Evolutionary conservation across 306 rosid genomes (phyloP).

Genomic region (Lathyrus aphaca): DNA sequence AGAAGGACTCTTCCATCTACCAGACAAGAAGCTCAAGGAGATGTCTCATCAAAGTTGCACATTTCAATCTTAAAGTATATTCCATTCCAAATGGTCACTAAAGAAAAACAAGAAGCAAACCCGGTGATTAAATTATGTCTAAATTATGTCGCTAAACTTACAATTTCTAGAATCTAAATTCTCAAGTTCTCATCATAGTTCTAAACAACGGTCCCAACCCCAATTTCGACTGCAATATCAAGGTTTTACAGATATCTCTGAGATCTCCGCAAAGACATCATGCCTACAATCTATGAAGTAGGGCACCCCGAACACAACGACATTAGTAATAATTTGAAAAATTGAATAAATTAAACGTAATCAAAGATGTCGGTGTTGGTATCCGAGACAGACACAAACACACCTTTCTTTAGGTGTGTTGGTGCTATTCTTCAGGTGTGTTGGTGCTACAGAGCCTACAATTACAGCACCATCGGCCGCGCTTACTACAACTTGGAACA

Average conservation of each 20-base stretch:
- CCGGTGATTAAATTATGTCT: background rate
- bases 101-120: slow-evolving; percentile 22
- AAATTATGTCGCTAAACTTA: background rate
- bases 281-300: background rate
- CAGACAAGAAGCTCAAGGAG: slow-evolving; percentile 21
- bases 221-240: background rate
- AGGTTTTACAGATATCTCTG: background rate
- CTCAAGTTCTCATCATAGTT: slow-evolving; percentile 15
- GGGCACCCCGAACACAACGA: no score
- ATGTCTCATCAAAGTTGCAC: slow-evolving; percentile 12
- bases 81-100: slow-evolving; percentile 4
- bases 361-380: no score
- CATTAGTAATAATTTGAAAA: no score
- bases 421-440: no score
- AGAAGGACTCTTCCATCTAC: background rate
- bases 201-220: background rate
- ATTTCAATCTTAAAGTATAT: slow-evolving; percentile 24
- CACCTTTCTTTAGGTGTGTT: no score
- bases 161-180: background rate
- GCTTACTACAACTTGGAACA: background rate
- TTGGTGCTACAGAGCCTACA: no score
- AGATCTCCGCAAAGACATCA: background rate
- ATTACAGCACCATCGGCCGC: background rate
- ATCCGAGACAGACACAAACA: no score
- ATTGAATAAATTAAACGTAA: no score